These are phyloP conservation scores for Carallia brachiata DNA, from an alignment of 345 rosid species.

Conservation along the genomic window DNA sequence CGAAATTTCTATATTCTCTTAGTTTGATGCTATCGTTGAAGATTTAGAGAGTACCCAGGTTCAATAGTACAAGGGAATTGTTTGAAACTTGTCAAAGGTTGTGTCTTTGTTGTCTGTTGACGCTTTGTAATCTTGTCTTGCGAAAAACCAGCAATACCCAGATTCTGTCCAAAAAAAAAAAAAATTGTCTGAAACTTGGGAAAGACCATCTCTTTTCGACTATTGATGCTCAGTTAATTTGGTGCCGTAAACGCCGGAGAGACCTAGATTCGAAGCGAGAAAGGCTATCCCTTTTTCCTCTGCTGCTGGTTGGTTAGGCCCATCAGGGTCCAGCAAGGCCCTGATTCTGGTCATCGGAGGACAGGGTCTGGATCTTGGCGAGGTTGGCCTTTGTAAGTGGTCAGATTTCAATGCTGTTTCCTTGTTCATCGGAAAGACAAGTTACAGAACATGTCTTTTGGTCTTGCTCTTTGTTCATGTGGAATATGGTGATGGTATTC, in stretches of 20 bases:
- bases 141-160: background rate
- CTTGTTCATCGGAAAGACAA: background rate
- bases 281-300: background rate
- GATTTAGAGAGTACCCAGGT: constrained; percentile 3
- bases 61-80: background rate
- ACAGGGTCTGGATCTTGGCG: background rate
- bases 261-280: background rate
- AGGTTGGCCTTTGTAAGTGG: background rate
- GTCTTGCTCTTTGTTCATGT: background rate
- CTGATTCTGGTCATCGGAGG: background rate
- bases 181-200: background rate
- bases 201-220: background rate
- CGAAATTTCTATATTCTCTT: background rate
- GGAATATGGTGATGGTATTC: background rate
- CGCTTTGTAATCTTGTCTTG: background rate
- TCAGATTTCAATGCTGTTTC: background rate
- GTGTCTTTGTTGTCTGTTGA: background rate
- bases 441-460: background rate
- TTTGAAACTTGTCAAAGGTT: background rate
- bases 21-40: background rate
- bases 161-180: background rate
- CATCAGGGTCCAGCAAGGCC: background rate
- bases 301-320: background rate
- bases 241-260: no score
- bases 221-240: no score